Evolutionary conservation across 1,284 basidiomycete genomes (phyloP).

Genomic region (Prillingera fragicola): DNA sequence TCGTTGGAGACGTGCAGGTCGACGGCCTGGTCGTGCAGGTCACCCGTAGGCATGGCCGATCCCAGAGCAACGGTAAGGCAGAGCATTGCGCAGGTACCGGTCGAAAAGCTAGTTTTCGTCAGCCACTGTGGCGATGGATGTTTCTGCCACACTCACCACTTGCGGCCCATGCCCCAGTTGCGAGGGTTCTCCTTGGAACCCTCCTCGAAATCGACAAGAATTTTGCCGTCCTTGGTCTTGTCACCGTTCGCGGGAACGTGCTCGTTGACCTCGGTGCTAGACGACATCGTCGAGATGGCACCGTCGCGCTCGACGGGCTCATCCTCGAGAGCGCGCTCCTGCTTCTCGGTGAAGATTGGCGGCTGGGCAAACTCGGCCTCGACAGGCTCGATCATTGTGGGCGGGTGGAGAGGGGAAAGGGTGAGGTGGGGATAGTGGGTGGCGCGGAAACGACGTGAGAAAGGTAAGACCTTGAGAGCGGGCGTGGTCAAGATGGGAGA

Average conservation of each 20-base stretch:
- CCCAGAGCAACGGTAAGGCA: conserved; percentile 46
- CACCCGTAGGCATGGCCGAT: conserved; percentile 50
- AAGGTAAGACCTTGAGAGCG: no score
- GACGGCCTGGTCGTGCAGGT: conserved; percentile 40
- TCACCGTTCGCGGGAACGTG: conserved; percentile 3
- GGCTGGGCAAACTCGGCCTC: conserved; percentile 38
- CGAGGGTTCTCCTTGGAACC: conserved; percentile 30
- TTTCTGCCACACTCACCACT: conserved; percentile 26
- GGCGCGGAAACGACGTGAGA: no score
- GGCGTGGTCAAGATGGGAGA: no score
- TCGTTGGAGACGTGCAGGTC: conserved; percentile 46
- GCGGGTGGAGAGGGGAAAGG: no score
- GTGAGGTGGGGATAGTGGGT: no score
- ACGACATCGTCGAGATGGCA: conserved; percentile 3
- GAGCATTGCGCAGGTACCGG: conserved; percentile 26
- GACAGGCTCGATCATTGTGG: conserved; percentile 32
- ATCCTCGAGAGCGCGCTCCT: conserved; percentile 25
- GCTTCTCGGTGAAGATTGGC: conserved; percentile 27
- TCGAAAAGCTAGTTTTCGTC: conserved; percentile 22
- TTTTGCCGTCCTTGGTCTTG: conserved; percentile 20
- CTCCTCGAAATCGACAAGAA: conserved; percentile 30
- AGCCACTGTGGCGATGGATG: background rate
- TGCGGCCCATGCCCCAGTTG: conserved; percentile 30
- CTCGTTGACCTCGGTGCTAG: background rate
- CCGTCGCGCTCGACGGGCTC: conserved; percentile 21